Conservation (phyloP, 163 green algal genomes). For the Volvox carteri region DNA sequence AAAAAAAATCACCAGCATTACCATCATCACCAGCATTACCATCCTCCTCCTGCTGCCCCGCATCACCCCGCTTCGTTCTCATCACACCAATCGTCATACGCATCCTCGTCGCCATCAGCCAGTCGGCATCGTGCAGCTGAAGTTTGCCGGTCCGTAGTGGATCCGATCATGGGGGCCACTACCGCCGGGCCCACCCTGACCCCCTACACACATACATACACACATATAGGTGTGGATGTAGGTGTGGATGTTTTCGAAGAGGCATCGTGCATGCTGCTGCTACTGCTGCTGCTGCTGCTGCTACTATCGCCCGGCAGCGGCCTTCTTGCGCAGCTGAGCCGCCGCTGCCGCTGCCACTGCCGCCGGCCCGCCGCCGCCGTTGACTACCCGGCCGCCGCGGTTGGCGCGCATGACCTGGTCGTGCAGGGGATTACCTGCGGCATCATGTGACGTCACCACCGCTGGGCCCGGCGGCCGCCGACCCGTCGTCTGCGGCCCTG, state of each 20-base stretch:
- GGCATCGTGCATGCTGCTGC: too few relatives aligned
- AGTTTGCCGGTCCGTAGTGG: too few relatives aligned
- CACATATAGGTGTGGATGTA: background rate
- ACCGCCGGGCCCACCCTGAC: background rate
- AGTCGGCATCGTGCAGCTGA: too few relatives aligned
- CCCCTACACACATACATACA: background rate
- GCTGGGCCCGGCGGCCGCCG: background rate
- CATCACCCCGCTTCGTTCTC: too few relatives aligned
- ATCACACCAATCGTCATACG: too few relatives aligned
- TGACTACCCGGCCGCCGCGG: conserved; percentile 19
- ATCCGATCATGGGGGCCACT: too few relatives aligned
- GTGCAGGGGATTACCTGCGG: conserved; percentile 25
- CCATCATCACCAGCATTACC: too few relatives aligned
- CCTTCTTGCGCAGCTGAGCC: background rate
- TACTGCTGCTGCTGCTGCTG: background rate
- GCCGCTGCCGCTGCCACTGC: background rate
- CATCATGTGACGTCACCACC: background rate
- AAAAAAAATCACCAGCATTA: too few relatives aligned
- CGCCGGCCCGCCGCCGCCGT: background rate
- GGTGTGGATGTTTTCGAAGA: too few relatives aligned
- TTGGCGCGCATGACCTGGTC: conserved; percentile 42
- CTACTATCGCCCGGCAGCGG: background rate
- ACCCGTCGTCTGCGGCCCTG: background rate
- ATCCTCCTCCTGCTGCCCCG: too few relatives aligned
- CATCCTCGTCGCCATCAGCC: too few relatives aligned